These are phyloP conservation scores for Phytophthora idaei DNA, from an alignment of 352 stramenopile genomes.

Conservation along the genomic window DNA sequence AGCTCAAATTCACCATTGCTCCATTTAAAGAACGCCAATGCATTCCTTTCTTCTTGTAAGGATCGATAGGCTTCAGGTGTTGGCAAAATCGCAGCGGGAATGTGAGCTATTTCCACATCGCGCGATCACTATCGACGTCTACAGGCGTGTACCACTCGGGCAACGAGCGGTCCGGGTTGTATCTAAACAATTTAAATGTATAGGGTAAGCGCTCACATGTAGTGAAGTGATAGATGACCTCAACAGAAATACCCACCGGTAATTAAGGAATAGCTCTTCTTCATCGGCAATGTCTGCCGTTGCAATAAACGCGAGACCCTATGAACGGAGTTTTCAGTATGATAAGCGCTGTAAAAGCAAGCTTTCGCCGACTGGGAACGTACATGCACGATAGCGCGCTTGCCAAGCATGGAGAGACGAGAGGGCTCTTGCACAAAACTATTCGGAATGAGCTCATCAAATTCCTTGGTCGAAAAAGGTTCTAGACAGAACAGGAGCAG, in stretches of 20 bases:
- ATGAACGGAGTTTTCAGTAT: background rate
- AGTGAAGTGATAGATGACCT: constrained; percentile 1
- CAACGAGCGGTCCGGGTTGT: constrained; percentile 75
- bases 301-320: constrained; percentile 81
- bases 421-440: constrained; percentile 82
- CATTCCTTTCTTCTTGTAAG: constrained; percentile 31
- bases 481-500: constrained; percentile 35
- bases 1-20: constrained; percentile 22
- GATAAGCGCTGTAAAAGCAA: background rate
- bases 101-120: constrained; percentile 79
- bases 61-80: background rate
- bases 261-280: constrained; percentile 89
- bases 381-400: constrained; percentile 87
- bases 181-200: constrained; percentile 38
- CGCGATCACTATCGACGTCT: constrained; percentile 76
- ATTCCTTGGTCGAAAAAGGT: constrained; percentile 67
- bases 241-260: constrained; percentile 41
- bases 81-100: constrained; percentile 3
- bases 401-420: constrained; percentile 83
- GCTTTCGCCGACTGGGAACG: constrained; percentile 1
- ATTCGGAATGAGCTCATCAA: constrained; percentile 80
- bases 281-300: constrained; percentile 78
- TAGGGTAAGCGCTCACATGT: constrained; percentile 8
- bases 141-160: constrained; percentile 87
- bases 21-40: constrained; percentile 39